Base-by-base conservation (phyloP, 2,329 filamentous ascomycete genomes). In the Trichoderma lentiforme region DNA sequence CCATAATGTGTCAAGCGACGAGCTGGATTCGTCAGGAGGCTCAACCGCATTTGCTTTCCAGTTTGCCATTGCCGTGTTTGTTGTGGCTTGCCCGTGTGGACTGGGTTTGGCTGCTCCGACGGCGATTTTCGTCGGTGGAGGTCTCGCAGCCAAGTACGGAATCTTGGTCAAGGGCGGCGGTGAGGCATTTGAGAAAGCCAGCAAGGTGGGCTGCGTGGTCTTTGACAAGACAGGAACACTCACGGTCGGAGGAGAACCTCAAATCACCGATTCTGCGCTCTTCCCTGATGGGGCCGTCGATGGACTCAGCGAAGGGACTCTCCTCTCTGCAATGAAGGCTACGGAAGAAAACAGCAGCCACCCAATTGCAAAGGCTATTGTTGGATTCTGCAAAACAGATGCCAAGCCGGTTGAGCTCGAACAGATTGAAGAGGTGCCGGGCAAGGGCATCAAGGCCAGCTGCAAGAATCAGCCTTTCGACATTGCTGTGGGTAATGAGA, bases 171-270 rank as follows among this genome's bases (percentile, higher is more conserved):
- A 94, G 80, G 93, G 93, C 26, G 93, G 93, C 26, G 93, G 93
- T 39, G 92, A 95, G 78, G 93, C 93, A 0, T 95, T 96, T 78
- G 92, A 95, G 79, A 93, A 94, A 82, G 93, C 93, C 4, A 94
- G 92, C 78, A 88, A 88, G 12, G 86, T 95, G 58, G 90, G 94
- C 79, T 91, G 91, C 67, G 90, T 96, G 51, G 92, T 96, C 1
- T 96, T 97, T 78, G 93, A 97, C 85, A 96, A 97, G 85, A 97
- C 93, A 0, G 93, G 93, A 1, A 97, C 93, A 0, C 83, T 97
- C 72, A 96, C 93, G 0, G 84, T 91, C 76, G 84, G 92, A 5
- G 92, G 91, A 7, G 90, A 93, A 74, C 92, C 93, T 0, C 88
- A 85, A 32, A 90, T 95, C 26, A 92, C 89, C 0, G 86, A 90